phyloP scores from a whole-genome alignment of 179 eudicot species.

The Drosera spatulata region DNA sequence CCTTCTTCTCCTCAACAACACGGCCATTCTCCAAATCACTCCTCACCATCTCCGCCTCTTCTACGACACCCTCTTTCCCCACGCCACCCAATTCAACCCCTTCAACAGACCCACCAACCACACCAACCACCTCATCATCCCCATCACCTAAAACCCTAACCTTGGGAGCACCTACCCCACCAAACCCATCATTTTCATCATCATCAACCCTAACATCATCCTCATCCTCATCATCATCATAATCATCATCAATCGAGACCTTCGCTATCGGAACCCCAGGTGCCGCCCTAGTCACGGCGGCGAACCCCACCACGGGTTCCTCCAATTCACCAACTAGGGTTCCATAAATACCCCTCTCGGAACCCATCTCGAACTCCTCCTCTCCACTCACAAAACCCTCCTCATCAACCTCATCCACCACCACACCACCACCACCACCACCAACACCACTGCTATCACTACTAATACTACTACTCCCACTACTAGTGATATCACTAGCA shows the following conservation, averaged over 20 bases:
- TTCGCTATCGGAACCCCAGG: slow-evolving; percentile 16
- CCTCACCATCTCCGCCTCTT: slow-evolving; percentile 4
- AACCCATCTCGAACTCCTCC: slow-evolving; percentile 7
- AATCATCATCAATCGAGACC: slow-evolving; percentile 22
- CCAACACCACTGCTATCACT: slow-evolving; percentile 3
- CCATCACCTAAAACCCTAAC: slow-evolving; percentile 18
- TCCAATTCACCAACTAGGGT: slow-evolving; percentile 6
- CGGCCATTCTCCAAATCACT: slow-evolving; percentile 5
- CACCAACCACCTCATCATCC: slow-evolving; percentile 8
- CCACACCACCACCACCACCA: slow-evolving; percentile 10
- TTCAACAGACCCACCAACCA: slow-evolving; percentile 15
- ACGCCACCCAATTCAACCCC: slow-evolving; percentile 5
- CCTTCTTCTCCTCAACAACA: slow-evolving; percentile 7
- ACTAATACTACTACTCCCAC: not conserved
- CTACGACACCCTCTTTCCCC: slow-evolving; percentile 1
- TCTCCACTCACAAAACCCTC: slow-evolving; percentile 14
- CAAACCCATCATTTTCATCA: slow-evolving; percentile 11
- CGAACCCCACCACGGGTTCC: slow-evolving; percentile 2
- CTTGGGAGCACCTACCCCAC: slow-evolving; percentile 18
- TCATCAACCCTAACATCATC: slow-evolving; percentile 8
- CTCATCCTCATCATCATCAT: slow-evolving; percentile 13
- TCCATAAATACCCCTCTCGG: slow-evolving; percentile 9
- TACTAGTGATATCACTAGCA: not conserved
- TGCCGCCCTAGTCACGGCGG: slow-evolving; percentile 2
- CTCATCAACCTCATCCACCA: slow-evolving; percentile 7